Conservation (phyloP, 2,329 filamentous ascomycete genomes). For the Fusarium tanahbumbuense region DNA sequence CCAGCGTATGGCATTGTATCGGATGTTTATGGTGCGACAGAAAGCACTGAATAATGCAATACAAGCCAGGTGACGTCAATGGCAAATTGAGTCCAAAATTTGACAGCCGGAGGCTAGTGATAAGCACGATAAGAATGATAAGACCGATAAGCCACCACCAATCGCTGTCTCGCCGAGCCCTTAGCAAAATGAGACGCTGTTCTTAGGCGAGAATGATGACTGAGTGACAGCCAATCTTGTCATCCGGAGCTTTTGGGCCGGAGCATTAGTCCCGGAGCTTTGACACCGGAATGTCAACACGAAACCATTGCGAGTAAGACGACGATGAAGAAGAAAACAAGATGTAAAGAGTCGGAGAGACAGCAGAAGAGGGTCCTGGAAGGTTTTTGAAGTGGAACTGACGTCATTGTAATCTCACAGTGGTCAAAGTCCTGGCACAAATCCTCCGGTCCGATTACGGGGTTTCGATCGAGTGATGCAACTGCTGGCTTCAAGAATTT, state of each 20-base stretch:
- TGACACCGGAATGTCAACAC: not conserved
- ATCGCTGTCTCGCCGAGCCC: not conserved
- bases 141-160: not conserved
- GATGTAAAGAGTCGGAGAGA: not conserved
- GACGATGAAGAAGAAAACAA: not conserved
- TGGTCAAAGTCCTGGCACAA: not conserved
- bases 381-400: not conserved
- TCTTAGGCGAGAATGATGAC: not conserved
- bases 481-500: not conserved
- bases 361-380: not conserved
- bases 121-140: not conserved
- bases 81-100: not conserved
- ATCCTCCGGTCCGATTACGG: conserved; percentile 4
- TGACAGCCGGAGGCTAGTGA: not conserved
- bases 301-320: not conserved
- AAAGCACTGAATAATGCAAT: not conserved
- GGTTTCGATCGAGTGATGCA: not conserved
- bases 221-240: not conserved
- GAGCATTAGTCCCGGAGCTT: not conserved
- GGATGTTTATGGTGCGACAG: not conserved
- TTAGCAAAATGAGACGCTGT: not conserved
- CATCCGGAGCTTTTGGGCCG: not conserved
- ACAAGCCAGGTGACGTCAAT: not conserved
- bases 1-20: not conserved
- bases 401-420: not conserved